These are phyloP conservation scores for Gremmenia infestans DNA, from an alignment of 2,329 filamentous ascomycete species.

Conservation along the genomic window DNA sequence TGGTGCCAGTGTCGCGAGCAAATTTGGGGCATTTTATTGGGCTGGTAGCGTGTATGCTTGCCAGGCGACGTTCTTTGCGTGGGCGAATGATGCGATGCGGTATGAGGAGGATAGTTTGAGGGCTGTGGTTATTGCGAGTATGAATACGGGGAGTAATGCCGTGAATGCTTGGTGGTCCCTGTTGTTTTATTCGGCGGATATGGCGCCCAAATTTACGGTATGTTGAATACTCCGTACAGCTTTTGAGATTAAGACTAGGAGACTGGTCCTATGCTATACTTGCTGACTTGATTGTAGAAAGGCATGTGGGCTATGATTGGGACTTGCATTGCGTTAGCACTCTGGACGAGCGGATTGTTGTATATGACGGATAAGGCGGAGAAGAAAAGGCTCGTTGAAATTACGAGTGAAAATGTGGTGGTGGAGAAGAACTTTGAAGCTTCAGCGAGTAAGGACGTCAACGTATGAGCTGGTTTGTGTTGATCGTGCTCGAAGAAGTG, in stretches of 20 bases:
- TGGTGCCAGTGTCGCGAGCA: conserved; percentile 39
- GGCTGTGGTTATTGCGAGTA: conserved; percentile 63
- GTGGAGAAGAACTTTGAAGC: conserved; percentile 14
- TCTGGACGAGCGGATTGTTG: conserved; percentile 54
- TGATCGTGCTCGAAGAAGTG: no score
- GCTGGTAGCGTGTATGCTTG: conserved; percentile 66
- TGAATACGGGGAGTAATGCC: conserved; percentile 65
- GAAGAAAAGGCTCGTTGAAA: conserved; percentile 20
- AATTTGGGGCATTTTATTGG: conserved; percentile 67
- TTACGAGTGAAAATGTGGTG: background rate
- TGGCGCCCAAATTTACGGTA: conserved; percentile 48
- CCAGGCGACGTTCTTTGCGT: conserved; percentile 70
- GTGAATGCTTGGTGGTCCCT: conserved; percentile 72
- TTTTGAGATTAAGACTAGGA: conserved; percentile 8
- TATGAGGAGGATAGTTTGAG: conserved; percentile 58
- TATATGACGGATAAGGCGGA: conserved; percentile 40
- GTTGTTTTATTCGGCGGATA: conserved; percentile 62
- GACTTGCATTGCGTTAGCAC: conserved; percentile 50
- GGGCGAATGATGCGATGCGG: conserved; percentile 64
- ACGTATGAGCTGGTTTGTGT: conserved; percentile 2
- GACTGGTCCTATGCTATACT: background rate
- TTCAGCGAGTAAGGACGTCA: conserved; percentile 1
- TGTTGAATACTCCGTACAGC: conserved; percentile 23
- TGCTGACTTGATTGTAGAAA: conserved; percentile 34
- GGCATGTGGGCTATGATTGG: conserved; percentile 75